These are phyloP conservation scores for Phlegmacium glaucopus DNA, from an alignment of 768 basidiomycete species.

Conservation along the genomic window DNA sequence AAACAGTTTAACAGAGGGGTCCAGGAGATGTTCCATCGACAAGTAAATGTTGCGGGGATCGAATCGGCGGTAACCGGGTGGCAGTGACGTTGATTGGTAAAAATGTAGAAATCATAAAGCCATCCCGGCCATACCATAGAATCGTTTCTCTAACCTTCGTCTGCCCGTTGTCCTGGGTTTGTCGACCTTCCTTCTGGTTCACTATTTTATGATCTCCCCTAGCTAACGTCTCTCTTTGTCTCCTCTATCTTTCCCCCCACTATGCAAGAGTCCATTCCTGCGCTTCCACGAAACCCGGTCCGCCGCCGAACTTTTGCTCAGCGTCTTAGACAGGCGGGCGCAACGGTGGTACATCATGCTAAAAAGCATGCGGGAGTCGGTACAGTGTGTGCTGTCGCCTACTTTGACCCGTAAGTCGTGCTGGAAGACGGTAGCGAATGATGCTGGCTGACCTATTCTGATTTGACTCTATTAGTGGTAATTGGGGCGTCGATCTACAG, in stretches of 20 bases:
- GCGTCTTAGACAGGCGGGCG: conserved; percentile 30
- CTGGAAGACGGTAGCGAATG: conserved; percentile 1
- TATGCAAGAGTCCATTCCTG: conserved; percentile 23
- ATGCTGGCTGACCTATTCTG: conserved; percentile 5
- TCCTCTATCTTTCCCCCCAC: conserved; percentile 13
- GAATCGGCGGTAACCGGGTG: conserved; percentile 18
- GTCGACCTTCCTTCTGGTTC: conserved; percentile 29
- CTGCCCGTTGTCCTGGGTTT: conserved; percentile 38
- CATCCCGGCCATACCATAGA: conserved; percentile 37
- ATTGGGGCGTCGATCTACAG: conserved; percentile 89
- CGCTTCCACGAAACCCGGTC: conserved; percentile 6
- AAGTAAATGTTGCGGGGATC: too few relatives aligned
- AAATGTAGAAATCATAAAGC: conserved; percentile 18
- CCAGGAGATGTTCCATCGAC: conserved; percentile 7
- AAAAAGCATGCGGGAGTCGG: conserved; percentile 76
- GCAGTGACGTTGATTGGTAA: conserved; percentile 11
- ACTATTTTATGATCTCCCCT: conserved; percentile 21
- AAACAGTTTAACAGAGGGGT: background rate
- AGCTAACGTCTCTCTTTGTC: conserved; percentile 13
- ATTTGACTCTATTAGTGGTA: conserved; percentile 57
- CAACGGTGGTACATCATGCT: conserved; percentile 44
- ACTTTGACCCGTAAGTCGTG: conserved; percentile 77
- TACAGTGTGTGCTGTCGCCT: conserved; percentile 84
- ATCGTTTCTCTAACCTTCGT: conserved; percentile 33
- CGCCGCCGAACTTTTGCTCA: conserved; percentile 6